A percentile compares a stretch with the other conserved stretches of the same genome.
These are phyloP conservation scores for Wallacemonas sp. DNA, from an alignment of 208 protist species.

Conservation along the genomic window DNA sequence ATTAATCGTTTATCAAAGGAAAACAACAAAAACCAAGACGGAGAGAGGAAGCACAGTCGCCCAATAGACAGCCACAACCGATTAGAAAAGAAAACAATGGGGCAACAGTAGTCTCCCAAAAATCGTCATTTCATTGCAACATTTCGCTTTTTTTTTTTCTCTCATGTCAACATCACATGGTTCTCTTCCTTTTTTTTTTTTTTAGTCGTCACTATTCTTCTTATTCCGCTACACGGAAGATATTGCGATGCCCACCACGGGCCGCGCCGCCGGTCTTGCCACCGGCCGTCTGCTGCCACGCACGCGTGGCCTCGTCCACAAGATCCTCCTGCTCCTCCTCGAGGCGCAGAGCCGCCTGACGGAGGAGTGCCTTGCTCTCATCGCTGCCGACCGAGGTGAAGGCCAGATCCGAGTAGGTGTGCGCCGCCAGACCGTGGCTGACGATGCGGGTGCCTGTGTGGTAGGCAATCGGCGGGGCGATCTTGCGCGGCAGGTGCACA, in stretches of 20 bases:
- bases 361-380: conserved; percentile 72
- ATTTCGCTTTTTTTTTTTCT: too few relatives aligned
- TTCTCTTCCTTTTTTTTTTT: too few relatives aligned
- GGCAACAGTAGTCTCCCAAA: too few relatives aligned
- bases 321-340: conserved; percentile 57
- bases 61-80: not conserved
- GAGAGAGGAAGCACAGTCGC: not conserved
- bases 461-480: conserved; percentile 45
- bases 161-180: too few relatives aligned
- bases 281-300: conserved; percentile 1
- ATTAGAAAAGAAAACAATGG: not conserved
- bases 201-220: not conserved
- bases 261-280: not conserved
- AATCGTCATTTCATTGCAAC: too few relatives aligned
- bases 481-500: conserved; percentile 48
- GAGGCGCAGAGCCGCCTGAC: conserved; percentile 71
- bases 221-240: conserved; percentile 29
- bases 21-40: not conserved
- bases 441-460: conserved; percentile 31
- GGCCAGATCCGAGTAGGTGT: conserved; percentile 71
- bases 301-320: conserved; percentile 1
- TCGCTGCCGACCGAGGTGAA: conserved; percentile 71
- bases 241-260: conserved; percentile 28
- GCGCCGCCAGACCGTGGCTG: conserved; percentile 32
- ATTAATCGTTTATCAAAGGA: too few relatives aligned